phyloP scores from a whole-genome alignment of 148 eudicot genomes.

The Rhododendron ovatum region DNA sequence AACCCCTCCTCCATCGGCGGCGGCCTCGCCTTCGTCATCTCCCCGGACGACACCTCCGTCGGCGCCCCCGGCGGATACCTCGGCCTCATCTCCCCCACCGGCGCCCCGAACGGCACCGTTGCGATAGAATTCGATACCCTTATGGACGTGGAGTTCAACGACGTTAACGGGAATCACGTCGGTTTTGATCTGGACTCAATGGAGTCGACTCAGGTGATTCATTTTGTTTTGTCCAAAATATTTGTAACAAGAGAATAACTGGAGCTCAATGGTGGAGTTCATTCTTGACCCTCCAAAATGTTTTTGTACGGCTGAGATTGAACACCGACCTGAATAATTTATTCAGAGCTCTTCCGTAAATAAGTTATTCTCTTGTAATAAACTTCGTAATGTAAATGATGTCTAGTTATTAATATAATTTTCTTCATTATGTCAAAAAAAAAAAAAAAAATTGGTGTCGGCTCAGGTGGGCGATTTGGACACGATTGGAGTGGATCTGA shows the following conservation, averaged over 20 bases:
- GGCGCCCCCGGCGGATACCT: slow-evolving; percentile 55
- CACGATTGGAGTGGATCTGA: slow-evolving; percentile 50
- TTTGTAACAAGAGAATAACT: too few relatives aligned
- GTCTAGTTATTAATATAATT: background rate
- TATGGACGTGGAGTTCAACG: slow-evolving; percentile 72
- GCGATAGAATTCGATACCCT: slow-evolving; percentile 83
- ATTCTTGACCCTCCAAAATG: too few relatives aligned
- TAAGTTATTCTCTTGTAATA: too few relatives aligned
- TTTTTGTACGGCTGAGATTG: fast-evolving
- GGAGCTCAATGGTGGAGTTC: too few relatives aligned
- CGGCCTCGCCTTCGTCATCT: slow-evolving; percentile 67
- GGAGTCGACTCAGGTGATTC: slow-evolving; percentile 33
- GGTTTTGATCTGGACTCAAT: slow-evolving; percentile 70
- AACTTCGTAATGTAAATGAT: too few relatives aligned
- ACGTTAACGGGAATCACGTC: slow-evolving; percentile 80
- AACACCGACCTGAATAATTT: too few relatives aligned
- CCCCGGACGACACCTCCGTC: slow-evolving; percentile 36
- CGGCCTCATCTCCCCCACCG: slow-evolving; percentile 31
- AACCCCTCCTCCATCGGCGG: slow-evolving; percentile 84
- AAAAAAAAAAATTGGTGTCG: slow-evolving; percentile 36
- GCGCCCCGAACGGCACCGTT: slow-evolving; percentile 34
- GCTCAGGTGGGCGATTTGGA: slow-evolving; percentile 48
- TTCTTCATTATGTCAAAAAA: too few relatives aligned
- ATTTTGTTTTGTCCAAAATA: too few relatives aligned
- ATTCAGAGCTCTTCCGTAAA: too few relatives aligned